Conservation (phyloP, 805 yeast genomes). For the Candida succiphila region DNA sequence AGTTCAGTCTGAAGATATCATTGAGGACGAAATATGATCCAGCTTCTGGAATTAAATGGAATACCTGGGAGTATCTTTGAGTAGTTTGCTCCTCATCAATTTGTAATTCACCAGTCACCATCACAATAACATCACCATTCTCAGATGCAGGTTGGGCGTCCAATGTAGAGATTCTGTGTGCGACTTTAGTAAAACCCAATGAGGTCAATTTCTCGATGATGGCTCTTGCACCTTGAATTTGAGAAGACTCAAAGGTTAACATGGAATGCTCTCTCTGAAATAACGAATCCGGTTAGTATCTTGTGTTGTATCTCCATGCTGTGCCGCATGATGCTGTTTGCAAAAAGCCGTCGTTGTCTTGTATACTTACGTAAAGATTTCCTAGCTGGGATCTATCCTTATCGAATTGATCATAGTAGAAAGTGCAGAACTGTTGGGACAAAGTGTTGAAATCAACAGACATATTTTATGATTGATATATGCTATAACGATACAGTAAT, state of each 20-base stretch:
- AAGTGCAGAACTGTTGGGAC: slow-evolving; percentile 74
- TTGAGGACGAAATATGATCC: slow-evolving; percentile 89
- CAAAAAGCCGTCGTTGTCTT: too few relatives aligned
- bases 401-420: slow-evolving; percentile 93
- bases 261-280: slow-evolving; percentile 80
- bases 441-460: slow-evolving; percentile 25
- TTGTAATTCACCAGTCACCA: slow-evolving; percentile 94
- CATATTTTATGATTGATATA: slow-evolving; percentile 11
- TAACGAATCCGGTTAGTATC: background rate
- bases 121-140: slow-evolving; percentile 83
- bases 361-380: slow-evolving; percentile 58
- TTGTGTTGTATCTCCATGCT: background rate
- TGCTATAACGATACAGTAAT: too few relatives aligned
- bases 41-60: slow-evolving; percentile 92
- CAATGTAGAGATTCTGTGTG: slow-evolving; percentile 86
- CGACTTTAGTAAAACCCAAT: slow-evolving; percentile 87
- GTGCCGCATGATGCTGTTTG: too few relatives aligned
- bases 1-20: slow-evolving; percentile 94
- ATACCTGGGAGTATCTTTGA: slow-evolving; percentile 94
- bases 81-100: slow-evolving; percentile 92
- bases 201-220: slow-evolving; percentile 88
- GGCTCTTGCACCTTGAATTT: slow-evolving; percentile 87
- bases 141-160: slow-evolving; percentile 98
- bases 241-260: slow-evolving; percentile 94
- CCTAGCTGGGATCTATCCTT: slow-evolving; percentile 87